Evolutionary conservation across 768 basidiomycete genomes (phyloP).

Genomic region (Trametes cubensis): DNA sequence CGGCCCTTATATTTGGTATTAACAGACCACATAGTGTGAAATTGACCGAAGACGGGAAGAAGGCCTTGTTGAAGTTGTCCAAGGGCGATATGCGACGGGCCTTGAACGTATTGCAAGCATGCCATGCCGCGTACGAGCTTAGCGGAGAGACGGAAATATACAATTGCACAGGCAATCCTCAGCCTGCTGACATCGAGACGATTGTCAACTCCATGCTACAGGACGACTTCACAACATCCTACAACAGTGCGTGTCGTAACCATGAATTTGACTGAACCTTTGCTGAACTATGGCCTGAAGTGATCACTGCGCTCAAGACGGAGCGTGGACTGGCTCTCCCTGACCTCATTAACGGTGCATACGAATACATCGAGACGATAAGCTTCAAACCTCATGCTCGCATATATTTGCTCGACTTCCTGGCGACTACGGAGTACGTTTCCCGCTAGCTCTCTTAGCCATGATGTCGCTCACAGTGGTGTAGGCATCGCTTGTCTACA

Average conservation of each 20-base stretch:
- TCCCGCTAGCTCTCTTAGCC: neutral
- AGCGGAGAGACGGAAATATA: slow-evolving; percentile 92
- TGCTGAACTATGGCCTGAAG: slow-evolving; percentile 43
- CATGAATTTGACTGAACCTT: neutral
- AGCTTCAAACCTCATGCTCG: slow-evolving; percentile 86
- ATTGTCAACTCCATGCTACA: slow-evolving; percentile 95
- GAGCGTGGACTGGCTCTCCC: slow-evolving; percentile 94
- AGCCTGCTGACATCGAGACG: slow-evolving; percentile 90
- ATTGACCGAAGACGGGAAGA: slow-evolving; percentile 81
- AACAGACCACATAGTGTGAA: slow-evolving; percentile 62
- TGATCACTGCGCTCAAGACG: slow-evolving; percentile 83
- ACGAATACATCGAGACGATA: slow-evolving; percentile 85
- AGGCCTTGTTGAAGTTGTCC: slow-evolving; percentile 90
- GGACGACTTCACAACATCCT: slow-evolving; percentile 92
- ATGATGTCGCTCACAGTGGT: neutral
- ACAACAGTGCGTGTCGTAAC: slow-evolving; percentile 57
- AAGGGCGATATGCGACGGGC: slow-evolving; percentile 98
- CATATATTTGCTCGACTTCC: slow-evolving; percentile 87
- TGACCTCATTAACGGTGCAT: slow-evolving; percentile 89
- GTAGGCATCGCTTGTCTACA: slow-evolving; percentile 86
- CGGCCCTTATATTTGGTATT: neutral
- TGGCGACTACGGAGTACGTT: slow-evolving; percentile 94
- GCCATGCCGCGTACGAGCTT: slow-evolving; percentile 93
- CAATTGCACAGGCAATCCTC: slow-evolving; percentile 95
- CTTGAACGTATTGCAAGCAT: slow-evolving; percentile 94